These are phyloP conservation scores for Aspergillus diversus DNA, from an alignment of 495 filamentous ascomycete species.

Conservation along the genomic window DNA sequence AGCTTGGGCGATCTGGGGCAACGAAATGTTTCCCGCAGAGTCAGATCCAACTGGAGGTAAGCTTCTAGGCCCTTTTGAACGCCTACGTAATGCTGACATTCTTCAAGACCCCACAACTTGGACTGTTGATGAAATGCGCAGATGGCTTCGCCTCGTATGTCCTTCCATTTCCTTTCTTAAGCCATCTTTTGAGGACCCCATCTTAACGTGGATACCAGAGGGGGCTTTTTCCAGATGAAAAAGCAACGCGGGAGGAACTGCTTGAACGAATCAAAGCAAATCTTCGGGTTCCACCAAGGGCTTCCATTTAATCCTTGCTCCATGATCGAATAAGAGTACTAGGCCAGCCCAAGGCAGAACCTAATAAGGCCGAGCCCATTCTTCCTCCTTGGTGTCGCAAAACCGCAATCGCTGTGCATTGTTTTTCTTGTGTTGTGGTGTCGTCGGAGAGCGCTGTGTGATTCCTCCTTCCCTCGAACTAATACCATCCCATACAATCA, in stretches of 20 bases:
- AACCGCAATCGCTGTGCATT: not conserved
- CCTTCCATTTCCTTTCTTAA: conserved; percentile 10
- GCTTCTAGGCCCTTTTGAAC: conserved; percentile 13
- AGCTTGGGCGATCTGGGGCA: conserved; percentile 81
- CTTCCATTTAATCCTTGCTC: conserved; percentile 16
- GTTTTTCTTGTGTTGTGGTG: not conserved
- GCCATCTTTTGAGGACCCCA: not conserved
- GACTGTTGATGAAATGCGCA: conserved; percentile 70
- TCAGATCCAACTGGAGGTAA: conserved; percentile 76
- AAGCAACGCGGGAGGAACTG: conserved; percentile 73
- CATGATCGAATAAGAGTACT: not conserved
- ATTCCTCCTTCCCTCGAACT: conserved; percentile 12
- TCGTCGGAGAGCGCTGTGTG: conserved; percentile 17
- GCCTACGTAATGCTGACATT: conserved; percentile 18
- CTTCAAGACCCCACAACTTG: conserved; percentile 66
- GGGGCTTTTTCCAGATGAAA: conserved; percentile 66
- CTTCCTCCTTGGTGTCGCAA: not conserved
- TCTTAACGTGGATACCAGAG: conserved; percentile 55
- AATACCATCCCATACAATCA: conserved; percentile 13
- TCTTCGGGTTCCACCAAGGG: conserved; percentile 55
- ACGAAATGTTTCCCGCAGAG: conserved; percentile 73
- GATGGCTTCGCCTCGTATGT: conserved; percentile 78
- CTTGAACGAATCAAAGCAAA: conserved; percentile 81
- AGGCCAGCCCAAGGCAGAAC: not conserved
- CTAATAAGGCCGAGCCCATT: not conserved